phyloP scores from a whole-genome alignment of 148 eudicot genomes.

The Nyssa sinensis region DNA sequence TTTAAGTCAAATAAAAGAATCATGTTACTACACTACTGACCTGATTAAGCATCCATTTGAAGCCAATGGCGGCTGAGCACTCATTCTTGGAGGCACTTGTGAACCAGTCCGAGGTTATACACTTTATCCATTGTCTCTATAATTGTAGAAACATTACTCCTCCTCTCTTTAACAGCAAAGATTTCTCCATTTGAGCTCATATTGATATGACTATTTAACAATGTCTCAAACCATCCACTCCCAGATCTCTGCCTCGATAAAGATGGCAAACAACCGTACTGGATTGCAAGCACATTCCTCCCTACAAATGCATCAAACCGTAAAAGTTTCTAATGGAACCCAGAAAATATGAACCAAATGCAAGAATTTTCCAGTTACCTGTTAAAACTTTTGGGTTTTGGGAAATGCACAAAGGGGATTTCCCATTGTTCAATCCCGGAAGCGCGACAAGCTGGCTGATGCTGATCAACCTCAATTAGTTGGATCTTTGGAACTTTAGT shows the following conservation, averaged over 20 bases:
- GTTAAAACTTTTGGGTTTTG: slow-evolving; percentile 54
- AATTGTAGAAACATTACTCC: slow-evolving; percentile 48
- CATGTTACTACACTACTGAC: too few species aligned
- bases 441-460: slow-evolving; percentile 21
- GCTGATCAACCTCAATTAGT: too few species aligned
- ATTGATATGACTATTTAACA: slow-evolving; percentile 68
- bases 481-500: slow-evolving; percentile 26
- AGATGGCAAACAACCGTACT: slow-evolving; percentile 53
- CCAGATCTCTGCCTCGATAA: slow-evolving; percentile 92
- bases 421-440: slow-evolving; percentile 21
- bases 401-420: slow-evolving; percentile 49
- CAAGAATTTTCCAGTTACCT: slow-evolving; percentile 33
- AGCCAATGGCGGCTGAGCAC: slow-evolving; percentile 73
- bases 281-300: slow-evolving; percentile 72
- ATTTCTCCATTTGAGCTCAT: slow-evolving; percentile 82
- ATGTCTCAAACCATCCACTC: slow-evolving; percentile 92
- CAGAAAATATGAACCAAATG: not conserved
- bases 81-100: slow-evolving; percentile 81
- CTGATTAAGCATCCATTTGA: slow-evolving; percentile 81
- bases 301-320: slow-evolving; percentile 32
- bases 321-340: not conserved
- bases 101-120: slow-evolving; percentile 64
- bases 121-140: slow-evolving; percentile 47
- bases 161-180: slow-evolving; percentile 41
- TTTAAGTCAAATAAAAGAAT: too few species aligned